A percentile compares a stretch with the other conserved stretches of the same genome.
Evolutionary conservation across 257 asterid species (phyloP).

Genomic region (Gentiana dahurica): DNA sequence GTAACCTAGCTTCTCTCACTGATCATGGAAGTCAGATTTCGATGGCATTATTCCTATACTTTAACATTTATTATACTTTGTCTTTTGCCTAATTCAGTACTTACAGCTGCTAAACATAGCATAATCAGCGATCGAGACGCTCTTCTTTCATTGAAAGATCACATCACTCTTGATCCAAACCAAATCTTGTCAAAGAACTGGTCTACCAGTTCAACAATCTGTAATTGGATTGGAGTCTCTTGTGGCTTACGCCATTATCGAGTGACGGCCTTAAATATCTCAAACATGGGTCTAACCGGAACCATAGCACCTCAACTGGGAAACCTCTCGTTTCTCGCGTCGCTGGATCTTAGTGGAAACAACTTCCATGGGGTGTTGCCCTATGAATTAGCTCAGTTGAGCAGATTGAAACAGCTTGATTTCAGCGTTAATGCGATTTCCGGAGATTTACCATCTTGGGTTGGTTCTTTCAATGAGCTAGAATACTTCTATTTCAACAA

Average conservation of each 20-base stretch:
- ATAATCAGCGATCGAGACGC: background rate
- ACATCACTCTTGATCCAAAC: background rate
- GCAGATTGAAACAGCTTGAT: conserved; percentile 10
- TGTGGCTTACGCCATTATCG: conserved; percentile 4
- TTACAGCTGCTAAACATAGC: too few species aligned
- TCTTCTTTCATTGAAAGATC: conserved; percentile 2
- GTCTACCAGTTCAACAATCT: background rate
- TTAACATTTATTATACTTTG: too few species aligned
- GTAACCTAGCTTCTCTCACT: too few species aligned
- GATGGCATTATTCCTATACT: too few species aligned
- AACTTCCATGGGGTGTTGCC: conserved; percentile 20
- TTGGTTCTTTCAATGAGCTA: background rate
- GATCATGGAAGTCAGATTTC: too few species aligned
- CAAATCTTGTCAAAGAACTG: conserved; percentile 3
- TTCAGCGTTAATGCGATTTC: conserved; percentile 14
- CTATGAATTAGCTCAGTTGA: conserved; percentile 11
- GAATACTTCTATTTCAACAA: conserved; percentile 10
- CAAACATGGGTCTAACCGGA: conserved; percentile 18
- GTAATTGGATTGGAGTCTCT: conserved; percentile 8
- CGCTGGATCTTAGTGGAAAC: conserved; percentile 20
- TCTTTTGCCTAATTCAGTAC: too few species aligned
- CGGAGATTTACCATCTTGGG: conserved; percentile 18
- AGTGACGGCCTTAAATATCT: conserved; percentile 3
- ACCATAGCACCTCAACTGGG: conserved; percentile 25
- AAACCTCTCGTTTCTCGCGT: conserved; percentile 24